phyloP scores from a whole-genome alignment of 495 filamentous ascomycete species.

The Hyaloscypha finlandica region DNA sequence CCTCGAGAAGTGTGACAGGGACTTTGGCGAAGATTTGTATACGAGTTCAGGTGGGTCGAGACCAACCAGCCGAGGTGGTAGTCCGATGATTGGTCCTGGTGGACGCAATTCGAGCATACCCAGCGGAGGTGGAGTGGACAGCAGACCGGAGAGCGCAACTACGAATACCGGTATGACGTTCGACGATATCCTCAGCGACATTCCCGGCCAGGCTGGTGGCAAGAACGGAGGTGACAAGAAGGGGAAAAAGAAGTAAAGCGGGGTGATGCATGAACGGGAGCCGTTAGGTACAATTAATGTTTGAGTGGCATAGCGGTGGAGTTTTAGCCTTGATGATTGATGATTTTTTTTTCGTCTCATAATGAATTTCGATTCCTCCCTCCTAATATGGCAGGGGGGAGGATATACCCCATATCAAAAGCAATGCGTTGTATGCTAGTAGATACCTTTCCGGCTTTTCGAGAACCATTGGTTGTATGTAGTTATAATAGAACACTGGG shows the following conservation, averaged over 20 bases:
- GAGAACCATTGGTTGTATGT: no score
- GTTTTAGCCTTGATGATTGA: no score
- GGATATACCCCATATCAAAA: no score
- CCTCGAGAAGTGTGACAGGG: background rate
- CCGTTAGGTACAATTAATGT: no score
- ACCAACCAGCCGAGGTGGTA: background rate
- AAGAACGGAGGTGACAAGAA: constrained; percentile 55
- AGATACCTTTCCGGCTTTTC: no score
- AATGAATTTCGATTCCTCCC: no score
- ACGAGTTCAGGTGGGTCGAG: background rate
- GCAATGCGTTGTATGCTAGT: no score
- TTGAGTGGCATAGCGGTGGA: no score
- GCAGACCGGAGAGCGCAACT: background rate
- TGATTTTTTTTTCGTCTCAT: no score
- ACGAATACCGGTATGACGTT: constrained; percentile 53
- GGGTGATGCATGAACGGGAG: background rate
- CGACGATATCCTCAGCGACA: constrained; percentile 63
- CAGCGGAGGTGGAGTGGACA: background rate
- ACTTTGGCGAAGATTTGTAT: background rate
- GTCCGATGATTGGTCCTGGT: background rate
- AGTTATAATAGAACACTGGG: no score
- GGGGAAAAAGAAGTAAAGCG: constrained; percentile 30
- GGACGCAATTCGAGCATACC: background rate
- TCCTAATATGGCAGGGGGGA: no score
- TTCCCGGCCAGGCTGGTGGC: constrained; percentile 45